Base-by-base conservation (phyloP, 192 early-diverging fungal genomes). In the Gamsiella multidivaricata region DNA sequence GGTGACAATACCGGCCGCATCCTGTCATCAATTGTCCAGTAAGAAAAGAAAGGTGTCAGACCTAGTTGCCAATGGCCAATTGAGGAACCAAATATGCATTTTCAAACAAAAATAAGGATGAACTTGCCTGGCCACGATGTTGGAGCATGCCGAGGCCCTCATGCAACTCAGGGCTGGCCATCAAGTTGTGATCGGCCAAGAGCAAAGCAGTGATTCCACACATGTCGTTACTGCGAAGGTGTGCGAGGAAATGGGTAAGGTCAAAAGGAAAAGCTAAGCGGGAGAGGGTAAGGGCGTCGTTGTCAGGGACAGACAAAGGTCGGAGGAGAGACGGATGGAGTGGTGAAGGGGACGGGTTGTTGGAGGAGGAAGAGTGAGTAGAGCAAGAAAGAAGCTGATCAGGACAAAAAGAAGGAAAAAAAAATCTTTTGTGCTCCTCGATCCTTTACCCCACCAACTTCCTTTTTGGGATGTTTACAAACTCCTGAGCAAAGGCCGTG, bases 1-100 rank as follows among this genome's bases (percentile, higher is more conserved):
- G 8, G 98, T 99, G 46, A 99, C 91, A 69, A 99, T 98, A 47
- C 98, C 98, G 9, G 98, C 97, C 14, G 98, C 97, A 90, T 99
- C 98, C 98, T 99, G 75, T 61, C 22, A 39, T 57, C 9, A 45
- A 45, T 26, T 7, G 14, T 45, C 42, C 42, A 3, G 22, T 36
- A 22, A 32, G 54, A 55, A 50, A 42, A 14, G 39, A 54, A 11
- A 20, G 26, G 2, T 14, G 15, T 46, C 10, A 6, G 10, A 26
- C 15, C 39, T 45, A 50, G 34, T 14, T 10, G 18, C 47, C n/a
- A 18, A 11, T 17, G 25, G 4, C 5, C 17, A 51, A 52, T 45
- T 31, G 12, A 6, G n/a, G 31, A n/a, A n/a, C n/a, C n/a, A n/a
- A n/a, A n/a, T n/a, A n/a, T n/a, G n/a, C n/a, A n/a, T n/a, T n/a